These are phyloP conservation scores for Herpetomonas samuelpessoai DNA, from an alignment of 208 protist species.

Conservation along the genomic window DNA sequence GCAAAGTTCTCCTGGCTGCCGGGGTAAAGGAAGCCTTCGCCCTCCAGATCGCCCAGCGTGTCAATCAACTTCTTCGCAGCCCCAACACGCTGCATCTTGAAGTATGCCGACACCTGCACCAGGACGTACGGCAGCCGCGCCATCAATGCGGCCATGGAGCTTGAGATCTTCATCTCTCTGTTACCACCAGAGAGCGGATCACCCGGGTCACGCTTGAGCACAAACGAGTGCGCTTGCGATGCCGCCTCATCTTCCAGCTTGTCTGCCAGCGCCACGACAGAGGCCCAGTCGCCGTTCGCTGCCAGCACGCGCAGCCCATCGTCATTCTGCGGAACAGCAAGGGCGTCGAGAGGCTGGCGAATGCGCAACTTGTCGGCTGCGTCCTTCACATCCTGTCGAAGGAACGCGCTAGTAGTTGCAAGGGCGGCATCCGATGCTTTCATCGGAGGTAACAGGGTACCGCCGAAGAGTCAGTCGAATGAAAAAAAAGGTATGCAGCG, in stretches of 20 bases:
- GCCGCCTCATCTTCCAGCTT: constrained; percentile 43
- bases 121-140: constrained; percentile 54
- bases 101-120: constrained; percentile 71
- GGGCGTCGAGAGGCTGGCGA: constrained; percentile 8
- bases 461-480: too few species aligned
- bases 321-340: constrained; percentile 45
- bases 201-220: not conserved
- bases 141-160: constrained; percentile 7
- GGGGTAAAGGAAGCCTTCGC: constrained; percentile 50
- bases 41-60: constrained; percentile 61
- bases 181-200: constrained; percentile 2
- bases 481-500: too few species aligned
- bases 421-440: constrained; percentile 17
- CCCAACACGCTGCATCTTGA: constrained; percentile 57
- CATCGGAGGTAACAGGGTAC: too few species aligned
- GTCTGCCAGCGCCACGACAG: constrained; percentile 51
- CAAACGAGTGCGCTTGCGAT: constrained; percentile 12
- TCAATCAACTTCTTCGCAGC: constrained; percentile 59
- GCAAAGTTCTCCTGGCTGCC: constrained; percentile 52
- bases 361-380: constrained; percentile 8
- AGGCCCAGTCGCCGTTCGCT: constrained; percentile 65
- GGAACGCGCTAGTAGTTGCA: constrained; percentile 17
- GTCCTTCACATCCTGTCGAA: constrained; percentile 9
- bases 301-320: constrained; percentile 56
- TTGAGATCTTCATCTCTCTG: not conserved